Conservation (phyloP, 1,139 yeast genomes). For the Geotrichum phurueaensis region DNA sequence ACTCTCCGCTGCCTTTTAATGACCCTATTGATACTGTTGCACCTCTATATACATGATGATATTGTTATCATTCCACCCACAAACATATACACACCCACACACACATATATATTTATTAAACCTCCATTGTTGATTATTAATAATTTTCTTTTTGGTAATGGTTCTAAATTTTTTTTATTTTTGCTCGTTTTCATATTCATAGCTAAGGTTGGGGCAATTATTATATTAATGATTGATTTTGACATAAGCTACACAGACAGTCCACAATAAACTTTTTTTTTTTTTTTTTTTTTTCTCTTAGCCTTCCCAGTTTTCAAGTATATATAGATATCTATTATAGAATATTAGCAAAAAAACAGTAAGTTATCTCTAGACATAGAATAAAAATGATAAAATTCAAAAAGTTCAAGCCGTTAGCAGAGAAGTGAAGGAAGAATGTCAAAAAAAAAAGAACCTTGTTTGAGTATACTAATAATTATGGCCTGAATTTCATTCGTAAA, state of each 20-base stretch:
- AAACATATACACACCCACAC: too few species aligned
- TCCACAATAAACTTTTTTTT: too few species aligned
- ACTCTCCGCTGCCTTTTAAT: background rate
- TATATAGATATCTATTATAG: background rate
- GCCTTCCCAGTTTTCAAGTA: background rate
- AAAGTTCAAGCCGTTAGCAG: too few species aligned
- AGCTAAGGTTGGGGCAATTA: background rate
- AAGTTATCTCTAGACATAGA: background rate
- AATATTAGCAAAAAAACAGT: background rate
- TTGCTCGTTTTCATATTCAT: background rate
- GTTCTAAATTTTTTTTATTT: background rate
- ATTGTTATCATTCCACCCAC: background rate
- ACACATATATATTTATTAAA: too few species aligned
- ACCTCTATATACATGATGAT: background rate
- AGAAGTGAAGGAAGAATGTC: background rate
- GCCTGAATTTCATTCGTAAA: background rate
- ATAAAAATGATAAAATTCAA: background rate
- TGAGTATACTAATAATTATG: background rate
- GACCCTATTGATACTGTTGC: constrained; percentile 3
- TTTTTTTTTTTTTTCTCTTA: too few species aligned
- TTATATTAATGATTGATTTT: background rate
- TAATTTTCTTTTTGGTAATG: background rate
- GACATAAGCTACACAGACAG: background rate
- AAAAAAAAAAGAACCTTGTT: background rate
- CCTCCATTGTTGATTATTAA: too few species aligned